Conservation (phyloP, 176 grass and related monocot genomes). For the Rhipidocladum racemiflorum region DNA sequence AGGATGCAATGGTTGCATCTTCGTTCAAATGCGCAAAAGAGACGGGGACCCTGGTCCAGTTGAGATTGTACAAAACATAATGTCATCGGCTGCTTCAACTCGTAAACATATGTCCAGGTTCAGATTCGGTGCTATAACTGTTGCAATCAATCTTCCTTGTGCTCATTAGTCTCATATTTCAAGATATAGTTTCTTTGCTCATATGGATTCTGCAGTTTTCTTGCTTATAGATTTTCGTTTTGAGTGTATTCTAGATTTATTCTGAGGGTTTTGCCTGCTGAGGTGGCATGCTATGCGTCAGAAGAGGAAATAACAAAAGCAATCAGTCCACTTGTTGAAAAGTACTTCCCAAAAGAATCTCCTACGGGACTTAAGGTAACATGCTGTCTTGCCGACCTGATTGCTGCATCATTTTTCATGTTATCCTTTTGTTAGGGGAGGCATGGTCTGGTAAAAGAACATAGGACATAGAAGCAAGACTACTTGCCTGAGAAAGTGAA, state of each 20-base stretch:
- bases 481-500: neutral
- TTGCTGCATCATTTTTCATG: neutral
- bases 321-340: constrained; percentile 69
- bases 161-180: neutral
- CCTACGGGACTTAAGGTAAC: constrained; percentile 59
- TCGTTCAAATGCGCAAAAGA: constrained; percentile 89
- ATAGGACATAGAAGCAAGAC: neutral
- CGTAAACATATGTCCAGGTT: constrained; percentile 99
- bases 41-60: constrained; percentile 62
- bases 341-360: constrained; percentile 68
- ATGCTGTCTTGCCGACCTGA: neutral
- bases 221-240: constrained; percentile 10
- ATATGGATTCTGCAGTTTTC: neutral
- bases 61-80: constrained; percentile 89
- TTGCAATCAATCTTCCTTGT: constrained; percentile 2
- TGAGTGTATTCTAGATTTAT: constrained; percentile 69
- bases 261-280: constrained; percentile 75
- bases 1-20: constrained; percentile 82
- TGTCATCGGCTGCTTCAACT: constrained; percentile 68
- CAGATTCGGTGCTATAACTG: constrained; percentile 31
- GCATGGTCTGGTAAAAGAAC: neutral
- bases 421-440: neutral
- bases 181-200: neutral
- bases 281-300: constrained; percentile 88
- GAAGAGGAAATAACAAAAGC: constrained; percentile 91